Percentiles rank a stretch among this genome's conserved stretches.
Evolutionary conservation across 805 yeast genomes (phyloP).

Genomic region (Wickerhamomyces queroliae): DNA sequence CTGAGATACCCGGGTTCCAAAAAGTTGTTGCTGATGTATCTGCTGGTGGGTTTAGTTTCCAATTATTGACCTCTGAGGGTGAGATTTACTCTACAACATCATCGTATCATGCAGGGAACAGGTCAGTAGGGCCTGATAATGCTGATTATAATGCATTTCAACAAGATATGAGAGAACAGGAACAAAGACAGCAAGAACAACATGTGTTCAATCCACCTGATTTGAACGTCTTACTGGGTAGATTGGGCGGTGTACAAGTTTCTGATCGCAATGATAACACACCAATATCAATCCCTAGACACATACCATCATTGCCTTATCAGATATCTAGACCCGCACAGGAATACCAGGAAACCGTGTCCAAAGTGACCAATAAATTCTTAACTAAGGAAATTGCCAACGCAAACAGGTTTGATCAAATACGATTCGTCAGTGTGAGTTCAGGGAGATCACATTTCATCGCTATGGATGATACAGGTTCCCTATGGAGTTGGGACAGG

Average conservation of each 20-base stretch:
- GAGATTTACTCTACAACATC: conserved; percentile 49
- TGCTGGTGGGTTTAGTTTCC: conserved; percentile 63
- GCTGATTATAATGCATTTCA: conserved; percentile 25
- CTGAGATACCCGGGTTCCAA: conserved; percentile 30
- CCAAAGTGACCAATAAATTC: conserved; percentile 4
- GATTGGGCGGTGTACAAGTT: neutral
- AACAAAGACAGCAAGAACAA: conserved; percentile 1
- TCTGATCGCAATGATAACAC: neutral
- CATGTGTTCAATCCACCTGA: neutral
- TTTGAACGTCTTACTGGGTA: neutral
- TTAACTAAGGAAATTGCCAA: conserved; percentile 16
- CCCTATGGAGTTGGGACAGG: conserved; percentile 60
- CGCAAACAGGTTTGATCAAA: conserved; percentile 9
- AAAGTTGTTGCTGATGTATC: conserved; percentile 40
- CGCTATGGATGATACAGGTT: conserved; percentile 45
- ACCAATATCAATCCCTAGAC: neutral
- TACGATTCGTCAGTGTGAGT: conserved; percentile 40
- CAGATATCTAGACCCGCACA: neutral
- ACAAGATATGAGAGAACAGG: conserved; percentile 8
- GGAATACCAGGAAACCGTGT: neutral
- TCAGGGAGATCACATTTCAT: conserved; percentile 64
- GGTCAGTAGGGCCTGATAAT: conserved; percentile 33
- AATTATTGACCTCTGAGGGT: conserved; percentile 51
- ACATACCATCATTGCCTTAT: neutral
- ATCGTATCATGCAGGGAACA: conserved; percentile 34